These are phyloP conservation scores for Globisporangium camurandrum DNA, from an alignment of 352 stramenopile genomes.

Conservation along the genomic window DNA sequence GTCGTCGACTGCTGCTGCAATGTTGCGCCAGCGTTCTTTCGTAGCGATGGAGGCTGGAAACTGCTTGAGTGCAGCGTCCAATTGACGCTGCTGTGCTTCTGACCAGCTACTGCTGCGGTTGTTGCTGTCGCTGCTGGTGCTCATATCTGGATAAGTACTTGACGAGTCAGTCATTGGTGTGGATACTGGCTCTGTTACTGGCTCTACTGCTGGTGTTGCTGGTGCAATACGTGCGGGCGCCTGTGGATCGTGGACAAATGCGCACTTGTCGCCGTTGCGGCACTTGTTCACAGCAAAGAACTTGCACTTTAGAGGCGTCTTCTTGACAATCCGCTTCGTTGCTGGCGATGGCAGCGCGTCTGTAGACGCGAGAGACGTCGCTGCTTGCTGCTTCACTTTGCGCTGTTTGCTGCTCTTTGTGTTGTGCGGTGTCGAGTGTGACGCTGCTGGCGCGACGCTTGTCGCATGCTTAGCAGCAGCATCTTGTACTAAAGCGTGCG, in stretches of 20 bases:
- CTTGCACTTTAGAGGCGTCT: slow-evolving; percentile 19
- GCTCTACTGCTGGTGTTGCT: background rate
- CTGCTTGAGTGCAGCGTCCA: slow-evolving; percentile 63
- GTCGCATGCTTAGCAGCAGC: background rate
- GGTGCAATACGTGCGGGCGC: slow-evolving; percentile 4
- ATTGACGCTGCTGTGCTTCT: slow-evolving; percentile 43
- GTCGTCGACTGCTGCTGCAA: slow-evolving; percentile 52
- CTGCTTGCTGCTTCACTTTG: slow-evolving; percentile 1
- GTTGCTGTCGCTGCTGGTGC: background rate
- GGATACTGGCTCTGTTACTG: too few relatives aligned
- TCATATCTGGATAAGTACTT: background rate
- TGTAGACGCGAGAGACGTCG: background rate
- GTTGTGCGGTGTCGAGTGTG: too few relatives aligned
- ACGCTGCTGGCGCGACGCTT: background rate
- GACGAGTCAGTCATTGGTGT: background rate
- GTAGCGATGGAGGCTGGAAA: slow-evolving; percentile 71
- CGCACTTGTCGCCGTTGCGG: slow-evolving; percentile 28
- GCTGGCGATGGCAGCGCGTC: background rate
- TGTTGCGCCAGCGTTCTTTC: slow-evolving; percentile 54
- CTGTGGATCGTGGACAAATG: slow-evolving; percentile 14
- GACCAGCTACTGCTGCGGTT: slow-evolving; percentile 36
- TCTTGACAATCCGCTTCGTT: slow-evolving; percentile 4
- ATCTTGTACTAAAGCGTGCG: slow-evolving; percentile 22
- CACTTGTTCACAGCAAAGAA: slow-evolving; percentile 51
- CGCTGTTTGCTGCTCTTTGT: slow-evolving; percentile 1